Evolutionary conservation across 257 asterid species (phyloP).

Genomic region (Mentha longifolia): DNA sequence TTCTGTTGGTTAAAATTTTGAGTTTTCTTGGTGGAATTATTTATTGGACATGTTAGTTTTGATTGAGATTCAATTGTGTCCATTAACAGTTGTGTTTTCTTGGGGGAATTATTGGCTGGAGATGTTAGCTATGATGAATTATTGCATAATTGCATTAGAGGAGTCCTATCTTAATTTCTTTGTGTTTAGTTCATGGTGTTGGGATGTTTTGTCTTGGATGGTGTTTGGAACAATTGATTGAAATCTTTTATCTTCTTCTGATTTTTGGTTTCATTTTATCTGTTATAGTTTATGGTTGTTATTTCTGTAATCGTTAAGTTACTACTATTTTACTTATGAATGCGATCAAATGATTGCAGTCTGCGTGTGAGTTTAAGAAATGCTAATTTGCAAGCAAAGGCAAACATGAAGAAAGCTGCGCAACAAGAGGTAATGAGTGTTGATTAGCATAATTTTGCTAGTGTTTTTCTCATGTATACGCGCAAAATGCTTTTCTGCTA

Average conservation of each 20-base stretch:
- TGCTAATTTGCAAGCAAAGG: constrained; percentile 92
- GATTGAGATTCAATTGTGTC: neutral
- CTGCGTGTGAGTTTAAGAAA: constrained; percentile 70
- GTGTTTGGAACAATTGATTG: constrained; percentile 2
- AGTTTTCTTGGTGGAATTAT: constrained; percentile 9
- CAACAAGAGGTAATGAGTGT: constrained; percentile 71
- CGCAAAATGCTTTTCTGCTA: neutral
- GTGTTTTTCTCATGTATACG: neutral
- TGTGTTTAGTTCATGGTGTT: neutral
- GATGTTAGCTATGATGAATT: neutral
- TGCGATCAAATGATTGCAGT: constrained; percentile 43
- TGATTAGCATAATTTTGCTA: neutral
- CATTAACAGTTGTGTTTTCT: too few relatives aligned
- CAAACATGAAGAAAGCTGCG: constrained; percentile 77
- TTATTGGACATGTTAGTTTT: neutral
- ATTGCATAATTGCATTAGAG: neutral
- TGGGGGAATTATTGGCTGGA: too few relatives aligned
- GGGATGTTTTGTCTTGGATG: neutral
- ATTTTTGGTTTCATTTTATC: neutral
- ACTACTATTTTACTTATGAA: neutral
- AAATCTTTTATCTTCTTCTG: neutral
- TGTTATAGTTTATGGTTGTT: neutral
- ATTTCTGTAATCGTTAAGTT: neutral
- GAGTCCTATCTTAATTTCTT: neutral
- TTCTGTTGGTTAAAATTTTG: neutral